These are phyloP conservation scores for Papiliotrema fonsecae DNA, from an alignment of 1,284 basidiomycete genomes.

Conservation along the genomic window DNA sequence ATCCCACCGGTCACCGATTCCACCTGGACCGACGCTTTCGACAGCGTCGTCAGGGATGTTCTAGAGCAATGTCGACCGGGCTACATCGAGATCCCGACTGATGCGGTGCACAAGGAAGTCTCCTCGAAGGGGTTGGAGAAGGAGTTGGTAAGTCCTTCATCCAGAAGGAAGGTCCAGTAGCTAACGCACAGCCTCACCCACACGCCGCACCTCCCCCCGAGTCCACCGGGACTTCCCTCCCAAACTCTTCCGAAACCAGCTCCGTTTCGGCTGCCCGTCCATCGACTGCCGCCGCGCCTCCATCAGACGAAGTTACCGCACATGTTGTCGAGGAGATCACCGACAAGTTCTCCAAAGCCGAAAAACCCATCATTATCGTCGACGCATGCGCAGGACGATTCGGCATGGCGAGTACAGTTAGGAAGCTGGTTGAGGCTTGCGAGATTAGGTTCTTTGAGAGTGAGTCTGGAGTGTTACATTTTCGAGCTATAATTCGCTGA, in stretches of 20 bases:
- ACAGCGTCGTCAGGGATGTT: slow-evolving; percentile 70
- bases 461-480: slow-evolving; percentile 13
- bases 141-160: slow-evolving; percentile 51
- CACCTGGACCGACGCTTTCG: slow-evolving; percentile 62
- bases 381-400: slow-evolving; percentile 86
- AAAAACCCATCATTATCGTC: slow-evolving; percentile 72
- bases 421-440: slow-evolving; percentile 64
- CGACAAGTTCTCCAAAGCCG: slow-evolving; percentile 59
- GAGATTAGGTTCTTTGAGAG: slow-evolving; percentile 66
- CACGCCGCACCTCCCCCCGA: slow-evolving; percentile 37
- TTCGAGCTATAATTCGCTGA: background rate
- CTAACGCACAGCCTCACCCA: slow-evolving; percentile 45
- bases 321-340: slow-evolving; percentile 72
- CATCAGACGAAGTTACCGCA: slow-evolving; percentile 55
- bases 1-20: slow-evolving; percentile 51
- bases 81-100: slow-evolving; percentile 82
- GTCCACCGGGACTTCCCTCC: slow-evolving; percentile 12
- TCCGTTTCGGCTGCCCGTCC: slow-evolving; percentile 12
- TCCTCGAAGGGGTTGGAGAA: slow-evolving; percentile 61
- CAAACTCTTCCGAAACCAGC: slow-evolving; percentile 1
- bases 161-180: background rate
- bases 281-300: slow-evolving; percentile 9
- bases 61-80: slow-evolving; percentile 73
- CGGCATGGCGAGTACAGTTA: slow-evolving; percentile 63
- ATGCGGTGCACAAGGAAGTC: slow-evolving; percentile 69